A percentile compares a stretch with the other conserved stretches of the same genome.
These are phyloP conservation scores for Teratosphaeria nubilosa DNA, from an alignment of 2,329 filamentous ascomycete genomes.

Conservation along the genomic window DNA sequence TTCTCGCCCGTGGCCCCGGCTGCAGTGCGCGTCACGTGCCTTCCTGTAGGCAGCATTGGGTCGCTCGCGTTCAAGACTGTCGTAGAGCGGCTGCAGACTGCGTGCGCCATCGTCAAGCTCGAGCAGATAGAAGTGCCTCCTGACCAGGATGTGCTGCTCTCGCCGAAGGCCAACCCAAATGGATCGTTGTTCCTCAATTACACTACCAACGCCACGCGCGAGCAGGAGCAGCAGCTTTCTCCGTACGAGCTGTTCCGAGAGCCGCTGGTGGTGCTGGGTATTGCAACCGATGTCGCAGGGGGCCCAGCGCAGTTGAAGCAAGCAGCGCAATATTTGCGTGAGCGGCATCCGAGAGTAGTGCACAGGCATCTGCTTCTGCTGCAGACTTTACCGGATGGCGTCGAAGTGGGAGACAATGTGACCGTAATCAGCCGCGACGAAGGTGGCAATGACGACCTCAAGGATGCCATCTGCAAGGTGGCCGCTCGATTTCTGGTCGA, in stretches of 20 bases:
- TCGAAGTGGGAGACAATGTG: neutral
- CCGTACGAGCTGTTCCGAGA: slow-evolving; percentile 89
- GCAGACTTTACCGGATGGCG: slow-evolving; percentile 3
- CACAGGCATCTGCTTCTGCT: slow-evolving; percentile 22
- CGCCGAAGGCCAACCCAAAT: slow-evolving; percentile 74
- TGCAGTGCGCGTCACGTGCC: slow-evolving; percentile 74
- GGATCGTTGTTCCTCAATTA: slow-evolving; percentile 85
- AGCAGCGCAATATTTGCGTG: slow-evolving; percentile 20
- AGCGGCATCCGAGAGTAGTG: slow-evolving; percentile 23
- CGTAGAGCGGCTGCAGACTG: slow-evolving; percentile 63
- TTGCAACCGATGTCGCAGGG: slow-evolving; percentile 61
- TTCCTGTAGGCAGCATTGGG: slow-evolving; percentile 80
- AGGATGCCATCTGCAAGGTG: slow-evolving; percentile 35
- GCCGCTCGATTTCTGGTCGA: slow-evolving; percentile 37
- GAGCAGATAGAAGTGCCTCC: slow-evolving; percentile 11
- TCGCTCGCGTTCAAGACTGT: slow-evolving; percentile 70
- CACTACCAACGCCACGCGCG: slow-evolving; percentile 66
- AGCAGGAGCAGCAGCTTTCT: slow-evolving; percentile 66
- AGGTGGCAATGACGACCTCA: neutral
- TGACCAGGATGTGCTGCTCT: slow-evolving; percentile 39
- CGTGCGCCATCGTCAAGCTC: slow-evolving; percentile 57
- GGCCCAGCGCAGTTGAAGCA: slow-evolving; percentile 18
- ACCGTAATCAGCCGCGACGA: slow-evolving; percentile 1
- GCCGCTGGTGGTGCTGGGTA: slow-evolving; percentile 69
- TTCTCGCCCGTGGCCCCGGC: slow-evolving; percentile 85